A percentile compares a stretch with the other conserved stretches of the same genome.
Evolutionary conservation across 2,329 filamentous ascomycete genomes (phyloP).

Genomic region (Hypoxylon sp.): DNA sequence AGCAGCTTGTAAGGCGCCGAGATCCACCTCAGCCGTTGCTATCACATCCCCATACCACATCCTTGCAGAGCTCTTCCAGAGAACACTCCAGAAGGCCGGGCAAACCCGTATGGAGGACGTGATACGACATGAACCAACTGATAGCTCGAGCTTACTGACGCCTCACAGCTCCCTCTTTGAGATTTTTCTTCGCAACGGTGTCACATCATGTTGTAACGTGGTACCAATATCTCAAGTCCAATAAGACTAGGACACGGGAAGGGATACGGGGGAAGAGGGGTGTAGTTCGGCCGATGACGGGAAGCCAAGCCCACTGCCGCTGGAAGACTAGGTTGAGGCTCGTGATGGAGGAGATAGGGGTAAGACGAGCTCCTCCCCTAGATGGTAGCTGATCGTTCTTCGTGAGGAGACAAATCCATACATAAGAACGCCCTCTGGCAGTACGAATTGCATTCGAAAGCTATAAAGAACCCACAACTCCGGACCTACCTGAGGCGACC

Average conservation of each 20-base stretch:
- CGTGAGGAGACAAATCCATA: slow-evolving; percentile 3
- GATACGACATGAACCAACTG: slow-evolving; percentile 34
- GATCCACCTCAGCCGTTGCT: slow-evolving; percentile 48
- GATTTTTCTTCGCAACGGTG: slow-evolving; percentile 40
- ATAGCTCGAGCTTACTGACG: slow-evolving; percentile 36
- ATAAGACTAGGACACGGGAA: slow-evolving; percentile 38
- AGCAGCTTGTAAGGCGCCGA: slow-evolving; percentile 49
- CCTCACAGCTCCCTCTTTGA: slow-evolving; percentile 46
- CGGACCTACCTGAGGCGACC: slow-evolving; percentile 12
- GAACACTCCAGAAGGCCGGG: slow-evolving; percentile 33
- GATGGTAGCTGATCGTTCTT: slow-evolving; percentile 4
- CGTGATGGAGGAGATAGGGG: slow-evolving; percentile 26
- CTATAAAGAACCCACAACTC: slow-evolving; percentile 1
- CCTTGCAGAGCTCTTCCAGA: slow-evolving; percentile 30
- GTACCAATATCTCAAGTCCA: slow-evolving; percentile 39
- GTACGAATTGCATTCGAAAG: slow-evolving; percentile 11
- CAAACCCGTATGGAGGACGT: slow-evolving; percentile 38
- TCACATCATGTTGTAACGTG: slow-evolving; percentile 47
- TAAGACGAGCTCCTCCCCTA: slow-evolving; percentile 8
- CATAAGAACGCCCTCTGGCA: not conserved
- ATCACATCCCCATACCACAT: slow-evolving; percentile 32
- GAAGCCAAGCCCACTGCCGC: slow-evolving; percentile 20
- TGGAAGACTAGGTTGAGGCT: slow-evolving; percentile 29
- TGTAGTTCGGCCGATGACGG: slow-evolving; percentile 35
- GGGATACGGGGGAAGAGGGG: slow-evolving; percentile 25